A percentile compares a stretch with the other conserved stretches of the same genome.
Evolutionary conservation across 768 basidiomycete species (phyloP).

Genomic region (Rhodosporidiobolus sp.): DNA sequence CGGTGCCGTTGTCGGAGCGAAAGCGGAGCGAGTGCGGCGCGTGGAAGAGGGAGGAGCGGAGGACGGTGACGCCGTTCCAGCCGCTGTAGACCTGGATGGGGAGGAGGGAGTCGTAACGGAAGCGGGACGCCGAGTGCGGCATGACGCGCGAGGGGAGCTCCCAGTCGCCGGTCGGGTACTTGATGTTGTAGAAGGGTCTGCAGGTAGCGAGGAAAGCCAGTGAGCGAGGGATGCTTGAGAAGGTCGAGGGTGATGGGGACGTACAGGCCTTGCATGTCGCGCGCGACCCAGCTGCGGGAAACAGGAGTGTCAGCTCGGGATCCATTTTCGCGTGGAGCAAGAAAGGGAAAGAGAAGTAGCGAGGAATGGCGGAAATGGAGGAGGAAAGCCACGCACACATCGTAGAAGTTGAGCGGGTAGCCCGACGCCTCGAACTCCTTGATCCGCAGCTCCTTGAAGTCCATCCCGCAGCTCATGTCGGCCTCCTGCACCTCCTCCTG

Average conservation of each 20-base stretch:
- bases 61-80: conserved; percentile 46
- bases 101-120: conserved; percentile 43
- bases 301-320: too few species aligned
- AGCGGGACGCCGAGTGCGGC: conserved; percentile 7
- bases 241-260: background rate
- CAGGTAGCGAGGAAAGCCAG: background rate
- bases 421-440: conserved; percentile 11
- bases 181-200: conserved; percentile 42
- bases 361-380: too few species aligned
- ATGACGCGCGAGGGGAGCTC: conserved; percentile 27
- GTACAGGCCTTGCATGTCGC: conserved; percentile 43
- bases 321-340: too few species aligned
- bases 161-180: conserved; percentile 17
- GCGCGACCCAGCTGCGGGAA: conserved; percentile 47
- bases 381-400: conserved; percentile 25
- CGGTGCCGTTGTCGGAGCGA: conserved; percentile 24
- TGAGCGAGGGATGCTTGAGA: background rate
- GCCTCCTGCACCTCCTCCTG: conserved; percentile 48
- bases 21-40: conserved; percentile 48
- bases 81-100: conserved; percentile 48
- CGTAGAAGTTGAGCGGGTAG: conserved; percentile 46
- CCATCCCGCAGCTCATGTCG: conserved; percentile 50
- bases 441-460: conserved; percentile 43
- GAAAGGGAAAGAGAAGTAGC: background rate
- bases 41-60: conserved; percentile 45